Base-by-base conservation (phyloP, 305 asterid genomes). In the Rubia occidens region DNA sequence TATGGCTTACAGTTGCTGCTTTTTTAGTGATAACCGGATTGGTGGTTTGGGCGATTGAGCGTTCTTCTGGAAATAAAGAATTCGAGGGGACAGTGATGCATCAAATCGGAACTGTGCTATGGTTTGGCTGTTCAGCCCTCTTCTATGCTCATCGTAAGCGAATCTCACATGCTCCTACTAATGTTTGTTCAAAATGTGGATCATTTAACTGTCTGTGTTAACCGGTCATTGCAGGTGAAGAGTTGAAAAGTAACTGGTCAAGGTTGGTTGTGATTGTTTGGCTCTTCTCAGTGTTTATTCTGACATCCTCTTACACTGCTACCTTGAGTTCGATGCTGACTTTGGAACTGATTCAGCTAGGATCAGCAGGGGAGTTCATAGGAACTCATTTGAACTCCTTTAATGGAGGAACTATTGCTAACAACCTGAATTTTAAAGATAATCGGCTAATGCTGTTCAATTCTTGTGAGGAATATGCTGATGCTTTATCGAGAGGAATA, bases 261-360 rank as follows among this genome's bases (percentile, higher is more conserved):
- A 73, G 68, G 60, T 71, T 82, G 37, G 80, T 73, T 0, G 80
- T 79, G 73, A 64, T 74, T 8, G 62, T 75, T n/a, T 82, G 86
- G 84, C 68, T 80, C 17, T 76, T 83, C 32, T 78, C 79, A 0
- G 87, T 83, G 42, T 81, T 80, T 24, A 76, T 83, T 69, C 66
- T 83, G 72, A 69, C 78, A 0, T 78, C 85, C 29, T 78, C 82
- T 37, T 83, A 80, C 75, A 76, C 70, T 37, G 87, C 87, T 35
- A 76, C 75, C 58, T 69, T 80, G 76, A 80, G 85, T 67, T 80
- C 87, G 11, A 71, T 72, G 60, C 61, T 83, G 72, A 80, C 87
- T 2, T 68, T 77, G 9, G 65, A 69, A 71, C 80, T 77, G 64
- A 74, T 82, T 61, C 66, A 65, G 61, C 64, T 68, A 44, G 54